Percentiles rank a stretch among this genome's conserved stretches.
Evolutionary conservation across 2,329 filamentous ascomycete genomes (phyloP).

Genomic region (Pseudogymnoascus pannorum): DNA sequence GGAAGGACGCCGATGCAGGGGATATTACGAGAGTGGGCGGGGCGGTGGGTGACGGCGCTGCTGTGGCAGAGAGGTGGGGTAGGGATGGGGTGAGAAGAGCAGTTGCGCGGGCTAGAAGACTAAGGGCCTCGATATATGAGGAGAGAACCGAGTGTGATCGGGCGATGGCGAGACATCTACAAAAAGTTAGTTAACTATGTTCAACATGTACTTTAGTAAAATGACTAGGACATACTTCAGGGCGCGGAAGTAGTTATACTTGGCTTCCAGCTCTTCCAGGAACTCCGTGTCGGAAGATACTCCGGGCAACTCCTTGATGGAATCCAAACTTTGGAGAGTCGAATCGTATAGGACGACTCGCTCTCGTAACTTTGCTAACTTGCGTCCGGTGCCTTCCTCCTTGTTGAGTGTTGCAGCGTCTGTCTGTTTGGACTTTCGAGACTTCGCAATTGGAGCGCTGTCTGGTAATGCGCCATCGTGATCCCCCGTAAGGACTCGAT

Average conservation of each 20-base stretch:
- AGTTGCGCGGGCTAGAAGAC: conserved; percentile 67
- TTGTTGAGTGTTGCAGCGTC: conserved; percentile 40
- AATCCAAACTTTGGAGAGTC: conserved; percentile 82
- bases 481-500: conserved; percentile 77
- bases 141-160: conserved; percentile 73
- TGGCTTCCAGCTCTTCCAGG: conserved; percentile 68
- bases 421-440: conserved; percentile 47
- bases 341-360: conserved; percentile 86
- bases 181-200: conserved; percentile 11
- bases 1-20: conserved; percentile 46
- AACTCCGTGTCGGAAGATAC: conserved; percentile 77
- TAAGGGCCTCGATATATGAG: conserved; percentile 72
- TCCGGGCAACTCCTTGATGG: conserved; percentile 81
- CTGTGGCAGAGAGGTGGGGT: conserved; percentile 35
- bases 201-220: background rate
- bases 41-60: conserved; percentile 31
- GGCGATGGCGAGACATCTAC: conserved; percentile 74
- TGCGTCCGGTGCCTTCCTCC: conserved; percentile 64
- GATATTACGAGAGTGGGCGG: conserved; percentile 65
- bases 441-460: conserved; percentile 36
- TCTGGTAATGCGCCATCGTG: conserved; percentile 64
- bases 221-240: conserved; percentile 56
- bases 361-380: conserved; percentile 74
- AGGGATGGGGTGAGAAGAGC: conserved; percentile 50
- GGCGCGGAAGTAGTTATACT: conserved; percentile 76